Percentiles rank a stretch among this genome's conserved stretches.
phyloP scores from a whole-genome alignment of 208 protist genomes.

The Herpetomonas tarakana region DNA sequence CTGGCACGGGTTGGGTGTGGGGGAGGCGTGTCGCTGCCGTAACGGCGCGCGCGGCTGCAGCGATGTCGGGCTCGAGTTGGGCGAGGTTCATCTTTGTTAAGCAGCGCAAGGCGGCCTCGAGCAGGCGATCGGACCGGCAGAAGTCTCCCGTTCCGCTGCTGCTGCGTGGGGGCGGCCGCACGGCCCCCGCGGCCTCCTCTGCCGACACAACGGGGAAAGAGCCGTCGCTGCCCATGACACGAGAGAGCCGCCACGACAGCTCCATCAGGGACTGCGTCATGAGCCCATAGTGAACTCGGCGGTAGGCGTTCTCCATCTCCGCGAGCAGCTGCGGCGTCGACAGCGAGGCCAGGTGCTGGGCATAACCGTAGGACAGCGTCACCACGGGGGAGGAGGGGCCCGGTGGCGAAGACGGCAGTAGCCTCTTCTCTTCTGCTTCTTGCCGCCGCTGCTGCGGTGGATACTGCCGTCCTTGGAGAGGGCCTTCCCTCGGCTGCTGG shows the following conservation, averaged over 20 bases:
- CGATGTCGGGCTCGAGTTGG: too few species aligned
- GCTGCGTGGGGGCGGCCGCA: too few species aligned
- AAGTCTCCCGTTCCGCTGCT: too few species aligned
- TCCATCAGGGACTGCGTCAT: constrained; percentile 59
- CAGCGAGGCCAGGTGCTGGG: constrained; percentile 17
- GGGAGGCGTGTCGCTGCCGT: too few species aligned
- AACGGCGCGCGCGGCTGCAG: too few species aligned
- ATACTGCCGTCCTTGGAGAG: constrained; percentile 27
- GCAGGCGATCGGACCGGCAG: too few species aligned
- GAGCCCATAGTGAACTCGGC: constrained; percentile 24
- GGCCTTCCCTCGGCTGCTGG: constrained; percentile 38
- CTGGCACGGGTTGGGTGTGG: too few species aligned
- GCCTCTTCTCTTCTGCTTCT: not conserved
- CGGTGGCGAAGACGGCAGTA: not conserved
- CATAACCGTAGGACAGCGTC: constrained; percentile 36
- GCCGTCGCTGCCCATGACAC: constrained; percentile 2
- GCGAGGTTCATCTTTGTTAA: too few species aligned
- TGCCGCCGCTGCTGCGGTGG: not conserved
- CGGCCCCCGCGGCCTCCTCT: too few species aligned
- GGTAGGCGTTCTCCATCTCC: constrained; percentile 25
- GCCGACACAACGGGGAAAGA: too few species aligned
- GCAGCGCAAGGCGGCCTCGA: too few species aligned
- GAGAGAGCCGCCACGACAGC: constrained; percentile 23
- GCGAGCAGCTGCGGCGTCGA: constrained; percentile 19
- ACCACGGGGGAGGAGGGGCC: not conserved